These are phyloP conservation scores for Fimicolochytrium jonesii DNA, from an alignment of 192 early-diverging fungal genomes.

Conservation along the genomic window DNA sequence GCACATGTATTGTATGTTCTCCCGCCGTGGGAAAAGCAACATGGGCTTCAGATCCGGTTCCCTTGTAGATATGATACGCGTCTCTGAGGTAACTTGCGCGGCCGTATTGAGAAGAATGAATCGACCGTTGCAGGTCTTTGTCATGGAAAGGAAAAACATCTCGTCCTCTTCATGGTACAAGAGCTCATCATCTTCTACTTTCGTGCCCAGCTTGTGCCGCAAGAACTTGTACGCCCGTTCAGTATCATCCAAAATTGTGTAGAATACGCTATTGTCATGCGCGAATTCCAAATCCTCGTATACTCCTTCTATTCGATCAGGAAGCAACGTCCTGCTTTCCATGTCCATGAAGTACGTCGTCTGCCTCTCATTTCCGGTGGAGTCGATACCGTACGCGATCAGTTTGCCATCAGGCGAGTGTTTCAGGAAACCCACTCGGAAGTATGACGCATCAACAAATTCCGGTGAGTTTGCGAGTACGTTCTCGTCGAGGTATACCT, in stretches of 20 bases:
- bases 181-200: constrained; percentile 34
- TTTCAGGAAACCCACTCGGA: constrained; percentile 53
- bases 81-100: constrained; percentile 58
- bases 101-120: constrained; percentile 49
- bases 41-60: constrained; percentile 22
- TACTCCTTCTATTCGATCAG: constrained; percentile 45
- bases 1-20: constrained; percentile 44
- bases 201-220: constrained; percentile 43
- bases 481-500: constrained; percentile 52
- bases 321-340: constrained; percentile 20
- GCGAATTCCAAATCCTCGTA: constrained; percentile 58
- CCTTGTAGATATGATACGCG: constrained; percentile 37
- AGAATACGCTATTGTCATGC: constrained; percentile 45
- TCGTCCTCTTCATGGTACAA: constrained; percentile 56
- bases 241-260: constrained; percentile 44
- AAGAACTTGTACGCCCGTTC: constrained; percentile 50
- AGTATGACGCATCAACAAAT: constrained; percentile 52
- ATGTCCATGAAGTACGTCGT: constrained; percentile 49
- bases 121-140: constrained; percentile 47
- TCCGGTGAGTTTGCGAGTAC: constrained; percentile 41
- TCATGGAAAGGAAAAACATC: constrained; percentile 56
- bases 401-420: constrained; percentile 50
- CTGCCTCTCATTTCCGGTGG: constrained; percentile 47
- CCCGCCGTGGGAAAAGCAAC: constrained; percentile 45
- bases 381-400: constrained; percentile 56